A percentile compares a stretch with the other conserved stretches of the same genome.
These are phyloP conservation scores for Akanthomyces uredinophilus DNA, from an alignment of 2,329 filamentous ascomycete species.

Conservation along the genomic window DNA sequence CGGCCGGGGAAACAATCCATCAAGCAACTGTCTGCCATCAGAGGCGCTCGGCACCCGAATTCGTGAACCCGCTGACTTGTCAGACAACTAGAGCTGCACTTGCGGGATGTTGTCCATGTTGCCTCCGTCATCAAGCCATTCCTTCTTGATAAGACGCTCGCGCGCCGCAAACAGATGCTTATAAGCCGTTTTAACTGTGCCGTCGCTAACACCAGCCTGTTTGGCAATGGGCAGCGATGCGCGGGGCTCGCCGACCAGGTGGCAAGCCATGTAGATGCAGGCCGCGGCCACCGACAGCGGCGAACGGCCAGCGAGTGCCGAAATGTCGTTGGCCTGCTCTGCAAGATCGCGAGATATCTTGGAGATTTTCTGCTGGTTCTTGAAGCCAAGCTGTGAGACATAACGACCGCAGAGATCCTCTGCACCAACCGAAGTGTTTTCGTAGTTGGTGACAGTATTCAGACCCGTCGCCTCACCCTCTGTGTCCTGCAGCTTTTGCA, in stretches of 20 bases:
- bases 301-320: slow-evolving; percentile 84
- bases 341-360: slow-evolving; percentile 77
- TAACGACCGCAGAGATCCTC: slow-evolving; percentile 84
- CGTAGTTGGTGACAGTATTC: slow-evolving; percentile 63
- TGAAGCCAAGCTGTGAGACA: slow-evolving; percentile 74
- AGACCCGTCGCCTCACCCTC: slow-evolving; percentile 41
- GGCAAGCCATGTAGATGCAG: slow-evolving; percentile 93
- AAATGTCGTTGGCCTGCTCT: slow-evolving; percentile 68
- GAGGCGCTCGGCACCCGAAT: neutral
- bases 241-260: slow-evolving; percentile 74
- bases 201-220: slow-evolving; percentile 87
- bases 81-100: slow-evolving; percentile 26
- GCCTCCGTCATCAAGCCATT: slow-evolving; percentile 70
- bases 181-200: slow-evolving; percentile 94
- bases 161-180: slow-evolving; percentile 75
- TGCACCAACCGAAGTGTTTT: slow-evolving; percentile 72
- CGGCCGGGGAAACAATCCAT: neutral
- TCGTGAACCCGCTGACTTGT: neutral
- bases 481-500: slow-evolving; percentile 66
- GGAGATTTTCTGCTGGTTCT: slow-evolving; percentile 67
- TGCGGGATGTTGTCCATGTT: slow-evolving; percentile 65
- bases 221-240: slow-evolving; percentile 80
- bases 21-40: neutral
- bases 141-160: slow-evolving; percentile 67
- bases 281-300: slow-evolving; percentile 91